Base-by-base conservation (phyloP, 108 stramenopile species). In the Conticribra weissflogii region DNA sequence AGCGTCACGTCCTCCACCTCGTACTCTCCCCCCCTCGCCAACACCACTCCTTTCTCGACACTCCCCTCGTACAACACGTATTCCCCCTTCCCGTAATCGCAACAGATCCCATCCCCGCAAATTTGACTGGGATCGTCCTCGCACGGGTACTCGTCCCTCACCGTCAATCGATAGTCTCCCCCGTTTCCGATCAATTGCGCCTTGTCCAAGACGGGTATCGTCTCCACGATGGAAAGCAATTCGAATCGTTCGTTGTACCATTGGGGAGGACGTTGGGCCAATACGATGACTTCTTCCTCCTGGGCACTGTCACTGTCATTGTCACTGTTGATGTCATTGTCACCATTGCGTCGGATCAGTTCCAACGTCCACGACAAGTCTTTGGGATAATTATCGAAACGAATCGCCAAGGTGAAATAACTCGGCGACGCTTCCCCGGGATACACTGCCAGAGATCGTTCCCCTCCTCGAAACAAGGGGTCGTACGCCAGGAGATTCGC, bases 211-310 rank as follows among this genome's bases (percentile, higher is more conserved):
- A 70, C 46, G 17, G 76, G 76, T 41, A 78, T 78, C 32, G 49
- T 69, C 15, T 78, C 76, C 15, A 78, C 58, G 33, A 78, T 63
- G 29, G 50, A 60, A 56, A 78, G 53, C 9, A 59, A 30, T 45
- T 78, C 63, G 49, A 78, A 78, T 27, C 63, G 55, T 47, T 78
- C 63, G 22, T 60, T 70, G 76, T 78, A 78, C 63, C 63, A 78
- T 18, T 60, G 49, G 8, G 34, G 31, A 0, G 76, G 76, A 2
- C 76, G 63, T 56, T 78, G 76, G 4, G 63, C 63, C 44, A 78
- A 18, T 22, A 78, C 65, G n/a, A 70, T 36, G n/a, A 27, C 27
- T 50, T 78, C 46, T 30, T 68, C 28, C 17, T 31, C 51, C n/a
- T n/a, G n/a, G n/a, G n/a, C n/a, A n/a, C n/a, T n/a, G n/a, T n/a